Evolutionary conservation across 164 flowering plant species (phyloP).

Genomic region (Liriodendron chinense): DNA sequence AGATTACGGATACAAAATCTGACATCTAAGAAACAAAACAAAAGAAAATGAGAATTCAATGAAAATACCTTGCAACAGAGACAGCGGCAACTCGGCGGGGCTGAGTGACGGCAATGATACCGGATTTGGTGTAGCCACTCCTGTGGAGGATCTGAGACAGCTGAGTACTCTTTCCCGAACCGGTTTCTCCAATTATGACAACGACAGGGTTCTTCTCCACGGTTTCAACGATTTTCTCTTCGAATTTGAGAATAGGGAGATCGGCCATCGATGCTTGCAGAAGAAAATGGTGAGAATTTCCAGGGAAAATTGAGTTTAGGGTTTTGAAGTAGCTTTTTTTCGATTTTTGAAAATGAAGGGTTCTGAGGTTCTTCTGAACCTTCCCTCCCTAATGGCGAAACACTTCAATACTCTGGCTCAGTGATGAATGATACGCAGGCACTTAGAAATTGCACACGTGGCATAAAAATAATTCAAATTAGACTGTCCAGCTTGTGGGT

Average conservation of each 20-base stretch:
- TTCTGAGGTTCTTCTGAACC: background rate
- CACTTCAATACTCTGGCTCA: too few relatives aligned
- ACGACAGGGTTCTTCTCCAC: conserved; percentile 69
- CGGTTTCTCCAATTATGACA: conserved; percentile 92
- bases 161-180: conserved; percentile 99
- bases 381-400: background rate
- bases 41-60: background rate
- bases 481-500: too few relatives aligned
- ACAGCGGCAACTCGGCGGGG: conserved; percentile 98
- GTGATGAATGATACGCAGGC: too few relatives aligned
- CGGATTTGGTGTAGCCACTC: conserved; percentile 55
- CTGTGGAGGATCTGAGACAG: conserved; percentile 88
- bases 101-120: conserved; percentile 73
- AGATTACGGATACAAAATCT: background rate
- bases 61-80: conserved; percentile 68
- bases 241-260: conserved; percentile 83
- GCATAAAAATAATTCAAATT: too few relatives aligned
- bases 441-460: too few relatives aligned
- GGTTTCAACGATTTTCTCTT: conserved; percentile 74
- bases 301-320: background rate
- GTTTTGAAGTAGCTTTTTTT: background rate
- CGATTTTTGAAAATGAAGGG: background rate
- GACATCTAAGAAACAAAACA: background rate
- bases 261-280: conserved; percentile 31
- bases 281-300: background rate